Conservation (phyloP, 2,329 filamentous ascomycete species). For the Myriosclerotinia scirpicola region DNA sequence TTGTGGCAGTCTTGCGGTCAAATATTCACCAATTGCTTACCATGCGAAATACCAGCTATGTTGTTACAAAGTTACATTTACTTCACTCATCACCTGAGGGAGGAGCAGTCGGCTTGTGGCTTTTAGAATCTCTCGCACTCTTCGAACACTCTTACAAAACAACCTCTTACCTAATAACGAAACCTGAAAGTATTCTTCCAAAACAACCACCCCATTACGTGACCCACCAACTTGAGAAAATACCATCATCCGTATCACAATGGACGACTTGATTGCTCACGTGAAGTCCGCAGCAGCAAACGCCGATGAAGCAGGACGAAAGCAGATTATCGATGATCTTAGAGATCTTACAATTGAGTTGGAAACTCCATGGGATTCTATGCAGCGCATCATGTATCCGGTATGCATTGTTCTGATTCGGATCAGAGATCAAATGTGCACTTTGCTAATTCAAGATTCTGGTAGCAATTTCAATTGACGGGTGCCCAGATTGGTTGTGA, state of each 20-base stretch:
- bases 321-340: slow-evolving; percentile 18
- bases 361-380: slow-evolving; percentile 22
- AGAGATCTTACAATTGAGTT: slow-evolving; percentile 20
- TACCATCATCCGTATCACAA: neutral
- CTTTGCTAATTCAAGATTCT: neutral
- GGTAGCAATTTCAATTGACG: slow-evolving; percentile 19
- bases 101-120: neutral
- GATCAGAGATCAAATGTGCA: neutral
- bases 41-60: neutral
- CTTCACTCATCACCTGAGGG: neutral
- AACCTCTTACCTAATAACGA: neutral
- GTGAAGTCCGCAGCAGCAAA: slow-evolving; percentile 11
- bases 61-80: neutral
- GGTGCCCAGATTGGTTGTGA: slow-evolving; percentile 17
- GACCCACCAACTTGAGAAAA: neutral
- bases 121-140: neutral
- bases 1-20: neutral
- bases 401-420: neutral
- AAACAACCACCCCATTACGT: neutral
- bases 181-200: neutral
- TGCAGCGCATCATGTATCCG: slow-evolving; percentile 22
- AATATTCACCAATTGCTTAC: neutral
- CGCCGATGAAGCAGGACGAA: slow-evolving; percentile 16
- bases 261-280: slow-evolving; percentile 5
- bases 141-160: too few species aligned